Base-by-base conservation (phyloP, 495 filamentous ascomycete species). In the Xylaria castorea region DNA sequence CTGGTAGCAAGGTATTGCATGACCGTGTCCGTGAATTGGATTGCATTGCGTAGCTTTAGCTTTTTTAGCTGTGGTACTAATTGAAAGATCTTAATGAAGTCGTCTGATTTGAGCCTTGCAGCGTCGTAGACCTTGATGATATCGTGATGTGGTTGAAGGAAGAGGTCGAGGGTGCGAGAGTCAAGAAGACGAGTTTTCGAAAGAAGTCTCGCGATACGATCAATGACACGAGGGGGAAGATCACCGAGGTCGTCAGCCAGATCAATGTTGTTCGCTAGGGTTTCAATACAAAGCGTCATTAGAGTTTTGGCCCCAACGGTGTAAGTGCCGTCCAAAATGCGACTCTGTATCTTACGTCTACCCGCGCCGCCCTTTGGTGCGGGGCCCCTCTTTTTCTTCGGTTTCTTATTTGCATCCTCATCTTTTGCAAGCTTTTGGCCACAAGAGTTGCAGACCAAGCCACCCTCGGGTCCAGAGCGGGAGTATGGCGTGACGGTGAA, bases 401-500 rank as follows among this genome's bases (percentile, higher is more conserved):
- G 83, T 75, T 92, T 94, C 76, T 91, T 92, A 0, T 83, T 78
- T 30, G 87, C 86, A 22, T 89, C 84, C 73, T 92, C 90, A 71
- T 91, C 88, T 67, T 90, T 89, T 42, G 83, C 85, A 32, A 92
- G 82, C 51, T 93, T 90, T 75, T 91, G 95, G n/a, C 94, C 92
- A 76, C 96, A 99, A 64, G 92, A 90, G 1, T 84, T 84, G 80
- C 96, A 99, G 16, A 99, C 85, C 25, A 99, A 82, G 22, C 94
- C 95, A 1, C 94, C 94, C 22, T 91, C 85, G 1, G 92, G 91
- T 18, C 92, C 92, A n/a, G 89, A 87, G 75, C 93, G 92, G 74
- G 91, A 92, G 79, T 99, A 99, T 1, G 94, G 83, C 0, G 96
- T 98, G 36, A 99, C 96, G 0, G 94, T 97, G 77, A 99, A 99